Base-by-base conservation (phyloP, 306 rosid species). In the Rosa persica region DNA sequence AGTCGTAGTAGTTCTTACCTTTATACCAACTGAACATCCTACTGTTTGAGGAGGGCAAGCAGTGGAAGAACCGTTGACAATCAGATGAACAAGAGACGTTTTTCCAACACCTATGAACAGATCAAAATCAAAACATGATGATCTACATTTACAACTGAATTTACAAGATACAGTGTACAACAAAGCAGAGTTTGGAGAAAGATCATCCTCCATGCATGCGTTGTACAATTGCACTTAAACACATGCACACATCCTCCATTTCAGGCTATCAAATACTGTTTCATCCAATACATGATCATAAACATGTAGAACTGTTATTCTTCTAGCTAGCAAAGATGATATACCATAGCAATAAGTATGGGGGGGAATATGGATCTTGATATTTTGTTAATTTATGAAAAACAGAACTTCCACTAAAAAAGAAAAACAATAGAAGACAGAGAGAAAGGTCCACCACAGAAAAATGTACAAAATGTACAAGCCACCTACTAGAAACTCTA, bases 11-110 rank as follows among this genome's bases (percentile, higher is more conserved):
- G 40, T 62, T 77, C 64, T 78, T 71, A 96, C 99, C 96, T 89
- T 91, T 75, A 91, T 96, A 76, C 83, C 90, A 82, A 96, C 97
- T 60, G 96, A 82, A 89, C 99, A 96, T 52, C 99, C 99, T 72
- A 96, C 83, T 75, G 99, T 93, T 79, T 90, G 99, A 46, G 93
- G 47, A 88, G 97, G 94, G 60, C 87, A 92, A 70, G 86, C 72
- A 7, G 86, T 72, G n/a, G 96, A 85, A 82, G 93, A 86, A 81
- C 99, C 98, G 0, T 93, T 93, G 81, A 93, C 82, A 74, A 96
- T 90, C 82, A 96, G 81, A 88, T 93, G 86, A 80, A 90, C 98
- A 78, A 96, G 91, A 85, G 99, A 93, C 55, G 92, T 83, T 85
- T 96, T 96, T 76, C 99, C 99, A 78, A 96, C 99, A 83, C 99